Evolutionary conservation across 1,284 basidiomycete genomes (phyloP), one percentile per base, ranked within the genome.

Genomic region (Marasmius tenuissimus): DNA sequence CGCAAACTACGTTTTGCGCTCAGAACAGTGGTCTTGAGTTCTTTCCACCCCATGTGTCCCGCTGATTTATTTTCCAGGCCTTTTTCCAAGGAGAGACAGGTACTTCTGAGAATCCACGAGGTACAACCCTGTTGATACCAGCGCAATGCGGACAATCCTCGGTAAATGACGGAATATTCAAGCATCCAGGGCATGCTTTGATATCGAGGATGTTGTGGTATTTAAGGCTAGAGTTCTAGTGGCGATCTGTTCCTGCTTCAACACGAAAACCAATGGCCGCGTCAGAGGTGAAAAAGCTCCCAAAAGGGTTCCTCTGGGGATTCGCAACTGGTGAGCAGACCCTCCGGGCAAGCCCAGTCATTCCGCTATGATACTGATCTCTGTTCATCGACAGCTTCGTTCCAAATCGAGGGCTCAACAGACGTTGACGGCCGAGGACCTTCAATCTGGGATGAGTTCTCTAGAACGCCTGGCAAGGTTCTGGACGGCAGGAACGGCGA

Each of bases 391-490:
- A 27, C 52, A 86, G 86, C 85, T 27, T 80, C 80, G 58, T 87
- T 85, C 72, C 85, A 92, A 76, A 88, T 90, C 55, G 88, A 90
- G 75, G 88, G 88, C 14, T 85, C 86, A 2, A 78, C 83, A 22
- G 70, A 80, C 55, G 77, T 74, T 27, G 83, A 86, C 57, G 84
- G 83, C 10, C 85, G 87, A 59, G 84, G 85, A 0, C 84, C 83
- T 61, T 88, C 87, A 20, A 85, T 90, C 67, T 92, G 90, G 90
- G 91, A 92, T 70, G 84, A 83, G 59, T 92, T 90, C 73, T 84
- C 86, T 47, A 81, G 85, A 63, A 76, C 75, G 22, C 88, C 88
- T 0, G 88, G 88, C 58, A 85, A 85, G 72, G 89, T 86, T 12
- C 75, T 79, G 51, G 90, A 92, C 68, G 87, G 88, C 3, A 74